A percentile compares a stretch with the other conserved stretches of the same genome.
Evolutionary conservation across 148 eudicot genomes (phyloP).

Genomic region (Arbutus unedo): DNA sequence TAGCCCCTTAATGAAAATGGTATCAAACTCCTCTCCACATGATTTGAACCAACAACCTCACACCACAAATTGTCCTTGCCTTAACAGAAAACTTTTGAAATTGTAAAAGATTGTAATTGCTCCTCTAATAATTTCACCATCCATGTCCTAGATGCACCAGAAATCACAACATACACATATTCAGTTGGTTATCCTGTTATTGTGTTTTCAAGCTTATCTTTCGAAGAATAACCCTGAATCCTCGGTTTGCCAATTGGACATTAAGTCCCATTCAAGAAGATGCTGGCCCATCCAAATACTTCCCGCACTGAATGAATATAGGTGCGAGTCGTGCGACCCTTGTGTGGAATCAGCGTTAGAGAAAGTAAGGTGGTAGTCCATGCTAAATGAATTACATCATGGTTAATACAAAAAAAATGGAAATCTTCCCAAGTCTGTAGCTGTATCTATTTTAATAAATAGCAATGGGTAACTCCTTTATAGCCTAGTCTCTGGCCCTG

Average conservation of each 20-base stretch:
- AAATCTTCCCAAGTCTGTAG: neutral
- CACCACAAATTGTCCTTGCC: no score
- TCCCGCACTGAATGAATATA: neutral
- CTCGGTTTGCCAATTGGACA: neutral
- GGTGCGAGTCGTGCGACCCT: neutral
- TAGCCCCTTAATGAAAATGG: neutral
- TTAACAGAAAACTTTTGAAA: neutral
- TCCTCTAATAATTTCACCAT: neutral
- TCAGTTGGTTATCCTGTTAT: constrained; percentile 9
- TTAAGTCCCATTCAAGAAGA: neutral
- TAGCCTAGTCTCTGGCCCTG: neutral
- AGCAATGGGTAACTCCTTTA: neutral
- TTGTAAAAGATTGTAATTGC: neutral
- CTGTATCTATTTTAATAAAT: neutral
- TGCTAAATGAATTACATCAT: neutral
- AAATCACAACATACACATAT: neutral
- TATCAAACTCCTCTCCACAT: neutral
- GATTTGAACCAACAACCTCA: neutral
- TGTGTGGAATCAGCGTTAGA: neutral
- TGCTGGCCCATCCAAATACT: neutral
- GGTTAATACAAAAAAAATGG: neutral
- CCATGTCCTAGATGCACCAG: neutral
- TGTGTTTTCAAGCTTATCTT: neutral
- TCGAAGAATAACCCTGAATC: neutral
- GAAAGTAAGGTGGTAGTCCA: neutral